Evolutionary conservation across 1,284 basidiomycete genomes (phyloP).

Genomic region (Ganoderma resinaceum): DNA sequence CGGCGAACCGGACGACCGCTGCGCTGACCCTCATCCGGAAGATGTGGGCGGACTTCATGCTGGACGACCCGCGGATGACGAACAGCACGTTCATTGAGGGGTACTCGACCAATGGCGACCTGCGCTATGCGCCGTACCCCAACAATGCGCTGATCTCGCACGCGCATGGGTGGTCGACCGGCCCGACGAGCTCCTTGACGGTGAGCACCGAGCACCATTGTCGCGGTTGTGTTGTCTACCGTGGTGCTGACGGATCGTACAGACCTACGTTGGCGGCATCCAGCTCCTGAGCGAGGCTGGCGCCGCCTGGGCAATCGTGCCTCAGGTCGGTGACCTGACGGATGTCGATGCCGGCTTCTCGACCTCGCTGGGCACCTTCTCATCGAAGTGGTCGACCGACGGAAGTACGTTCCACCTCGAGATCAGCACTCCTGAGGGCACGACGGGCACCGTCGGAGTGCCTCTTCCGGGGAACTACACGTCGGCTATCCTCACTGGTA

Average conservation of each 20-base stretch:
- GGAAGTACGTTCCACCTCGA: conserved; percentile 15
- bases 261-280: conserved; percentile 29
- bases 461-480: conserved; percentile 18
- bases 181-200: conserved; percentile 28
- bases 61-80: conserved; percentile 31
- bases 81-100: conserved; percentile 34
- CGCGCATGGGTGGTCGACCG: conserved; percentile 30
- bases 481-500: conserved; percentile 9
- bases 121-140: conserved; percentile 30
- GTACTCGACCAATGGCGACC: conserved; percentile 23
- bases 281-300: conserved; percentile 27
- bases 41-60: conserved; percentile 33
- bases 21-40: conserved; percentile 27
- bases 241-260: background rate
- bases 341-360: conserved; percentile 27
- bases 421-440: conserved; percentile 24
- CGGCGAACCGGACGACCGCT: conserved; percentile 23
- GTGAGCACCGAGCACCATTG: background rate
- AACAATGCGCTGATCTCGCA: conserved; percentile 29
- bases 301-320: conserved; percentile 24
- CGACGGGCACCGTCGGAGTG: conserved; percentile 22
- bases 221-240: background rate
- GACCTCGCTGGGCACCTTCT: conserved; percentile 25
- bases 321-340: conserved; percentile 24
- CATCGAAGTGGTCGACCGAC: conserved; percentile 24